Percentiles rank a stretch among this genome's conserved stretches.
These are phyloP conservation scores for Gynandropsis gynandra DNA, from an alignment of 345 rosid genomes.

Conservation along the genomic window DNA sequence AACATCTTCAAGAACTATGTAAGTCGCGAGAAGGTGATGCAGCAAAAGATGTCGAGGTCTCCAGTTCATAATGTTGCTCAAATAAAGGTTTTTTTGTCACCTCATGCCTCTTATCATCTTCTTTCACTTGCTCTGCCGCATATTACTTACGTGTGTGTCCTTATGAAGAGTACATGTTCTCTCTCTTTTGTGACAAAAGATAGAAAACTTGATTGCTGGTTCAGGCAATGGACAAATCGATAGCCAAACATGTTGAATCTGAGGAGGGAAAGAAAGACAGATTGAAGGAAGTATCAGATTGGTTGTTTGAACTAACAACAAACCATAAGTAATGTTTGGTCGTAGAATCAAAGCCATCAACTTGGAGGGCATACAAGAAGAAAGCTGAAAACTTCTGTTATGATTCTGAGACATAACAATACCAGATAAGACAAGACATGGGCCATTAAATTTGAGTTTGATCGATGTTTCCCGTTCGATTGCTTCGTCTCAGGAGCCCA, in stretches of 20 bases:
- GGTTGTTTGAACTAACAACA: conserved; percentile 14
- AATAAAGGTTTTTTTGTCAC: conserved; percentile 21
- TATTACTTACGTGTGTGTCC: no score
- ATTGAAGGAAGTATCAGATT: conserved; percentile 8
- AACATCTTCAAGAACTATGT: conserved; percentile 58
- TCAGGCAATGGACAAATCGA: conserved; percentile 21
- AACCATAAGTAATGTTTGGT: conserved; percentile 14
- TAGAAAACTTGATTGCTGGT: conserved; percentile 26
- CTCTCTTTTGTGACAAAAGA: conserved; percentile 21
- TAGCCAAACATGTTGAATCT: conserved; percentile 7
- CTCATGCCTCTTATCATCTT: no score
- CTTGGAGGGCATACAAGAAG: no score
- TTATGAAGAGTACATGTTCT: neutral
- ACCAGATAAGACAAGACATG: no score
- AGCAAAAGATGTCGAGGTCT: conserved; percentile 45
- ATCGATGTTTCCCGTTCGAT: conserved; percentile 15
- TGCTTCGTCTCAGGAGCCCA: no score
- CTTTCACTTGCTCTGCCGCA: no score
- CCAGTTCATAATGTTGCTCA: conserved; percentile 4
- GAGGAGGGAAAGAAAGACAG: neutral
- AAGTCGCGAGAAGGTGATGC: conserved; percentile 56
- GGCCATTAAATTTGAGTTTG: no score
- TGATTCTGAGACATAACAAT: no score
- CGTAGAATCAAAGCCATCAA: conserved; percentile 15
- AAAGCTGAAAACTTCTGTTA: no score